Base-by-base conservation (phyloP, 176 grass and related monocot species). In the Paspalum notatum region DNA sequence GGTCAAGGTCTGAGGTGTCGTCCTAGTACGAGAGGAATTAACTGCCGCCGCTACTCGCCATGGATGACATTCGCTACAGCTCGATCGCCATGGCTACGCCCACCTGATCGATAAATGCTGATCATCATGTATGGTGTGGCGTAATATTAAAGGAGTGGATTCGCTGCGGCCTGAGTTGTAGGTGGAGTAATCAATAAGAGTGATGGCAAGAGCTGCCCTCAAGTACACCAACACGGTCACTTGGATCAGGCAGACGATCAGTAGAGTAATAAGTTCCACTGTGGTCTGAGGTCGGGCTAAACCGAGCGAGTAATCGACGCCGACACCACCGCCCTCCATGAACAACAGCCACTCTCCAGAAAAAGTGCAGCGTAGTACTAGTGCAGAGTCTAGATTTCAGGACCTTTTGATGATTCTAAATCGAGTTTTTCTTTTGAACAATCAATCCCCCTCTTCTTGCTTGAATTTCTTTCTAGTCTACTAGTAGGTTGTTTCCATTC, bases 101-200 rank as follows among this genome's bases (percentile, higher is more conserved):
- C 77, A 79, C 77, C 77, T 79, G 76, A 64, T 27, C 15, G 44
- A 15, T 20, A 22, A 66, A n/a, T 47, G 67, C 60, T 22, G 56
- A 8, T 14, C 7, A 65, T 78, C 66, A 32, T 32, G 32, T 3
- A 32, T 32, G 32, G 32, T 32, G 32, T 3, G 32, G 55, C 22
- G 59, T 12, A 6, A 58, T 8, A 72, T 49, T 66, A 51, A 78
- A 83, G 72, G 80, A 74, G 66, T 7, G 7, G 86, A 83, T 66
- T 50, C 74, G 80, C 80, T 20, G 16, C 46, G 73, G 58, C 73
- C 39, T 58, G 20, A 49, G 41, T 65, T 83, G 80, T 88, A 51
- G 59, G 74, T 83, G 74, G 79, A 39, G 80, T 38, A 51, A 83
- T 79, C 42, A 83, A 78, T 78, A 50, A 83, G 51, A 83, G 73